phyloP scores from a whole-genome alignment of 352 stramenopile genomes.

The Ophiocytium majus region DNA sequence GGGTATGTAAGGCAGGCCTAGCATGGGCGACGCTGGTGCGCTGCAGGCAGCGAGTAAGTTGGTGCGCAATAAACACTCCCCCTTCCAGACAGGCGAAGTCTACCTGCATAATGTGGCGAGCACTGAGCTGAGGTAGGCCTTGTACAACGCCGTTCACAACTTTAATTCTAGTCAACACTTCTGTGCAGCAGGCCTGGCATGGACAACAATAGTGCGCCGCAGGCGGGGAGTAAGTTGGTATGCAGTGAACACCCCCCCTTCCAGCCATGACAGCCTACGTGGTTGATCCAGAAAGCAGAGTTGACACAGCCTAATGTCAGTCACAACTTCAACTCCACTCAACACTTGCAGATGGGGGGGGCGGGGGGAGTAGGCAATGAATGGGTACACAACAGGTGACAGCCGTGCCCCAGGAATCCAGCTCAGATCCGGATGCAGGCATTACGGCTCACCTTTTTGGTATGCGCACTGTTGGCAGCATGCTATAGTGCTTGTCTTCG shows the following conservation, averaged over 20 bases:
- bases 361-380: background rate
- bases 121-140: background rate
- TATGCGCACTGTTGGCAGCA: slow-evolving; percentile 22
- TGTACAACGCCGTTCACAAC: background rate
- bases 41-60: background rate
- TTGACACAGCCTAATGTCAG: background rate
- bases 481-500: slow-evolving; percentile 23
- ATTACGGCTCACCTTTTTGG: background rate
- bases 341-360: too few relatives aligned
- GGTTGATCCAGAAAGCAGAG: background rate
- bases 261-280: too few relatives aligned
- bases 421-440: background rate
- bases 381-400: background rate
- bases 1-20: background rate
- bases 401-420: too few relatives aligned
- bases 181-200: too few relatives aligned
- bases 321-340: background rate
- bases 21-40: background rate
- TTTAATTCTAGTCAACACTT: background rate
- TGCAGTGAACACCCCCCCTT: background rate
- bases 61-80: background rate
- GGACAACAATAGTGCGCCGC: background rate
- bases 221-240: background rate
- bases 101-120: too few relatives aligned
- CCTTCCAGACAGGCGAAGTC: background rate